Evolutionary conservation across 1,284 basidiomycete genomes (phyloP).

Genomic region (Polyporus tsugae): DNA sequence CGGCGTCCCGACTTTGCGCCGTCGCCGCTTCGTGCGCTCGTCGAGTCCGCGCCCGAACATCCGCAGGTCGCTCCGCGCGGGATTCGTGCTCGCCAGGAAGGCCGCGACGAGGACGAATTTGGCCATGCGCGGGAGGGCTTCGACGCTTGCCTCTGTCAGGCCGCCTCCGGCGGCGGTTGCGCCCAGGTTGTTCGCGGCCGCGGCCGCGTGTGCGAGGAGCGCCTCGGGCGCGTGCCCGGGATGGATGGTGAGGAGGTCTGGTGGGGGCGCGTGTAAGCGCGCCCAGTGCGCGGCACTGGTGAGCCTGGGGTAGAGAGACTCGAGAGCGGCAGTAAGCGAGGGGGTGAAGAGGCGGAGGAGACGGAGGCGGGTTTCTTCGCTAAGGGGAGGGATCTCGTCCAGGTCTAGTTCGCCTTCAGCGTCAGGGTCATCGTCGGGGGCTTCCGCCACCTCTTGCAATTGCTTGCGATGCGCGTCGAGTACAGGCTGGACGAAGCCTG

Average conservation of each 20-base stretch:
- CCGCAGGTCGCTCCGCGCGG: constrained; percentile 79
- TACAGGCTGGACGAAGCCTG: constrained; percentile 74
- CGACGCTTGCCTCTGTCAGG: constrained; percentile 30
- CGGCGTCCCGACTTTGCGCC: constrained; percentile 53
- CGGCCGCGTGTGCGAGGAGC: constrained; percentile 14
- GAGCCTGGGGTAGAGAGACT: constrained; percentile 71
- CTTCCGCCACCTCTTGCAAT: neutral
- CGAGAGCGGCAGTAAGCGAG: constrained; percentile 65
- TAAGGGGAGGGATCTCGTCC: constrained; percentile 47
- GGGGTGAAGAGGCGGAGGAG: constrained; percentile 67
- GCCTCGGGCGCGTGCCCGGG: constrained; percentile 27
- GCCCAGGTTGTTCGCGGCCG: neutral
- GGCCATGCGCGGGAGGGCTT: constrained; percentile 62
- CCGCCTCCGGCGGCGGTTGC: constrained; percentile 14
- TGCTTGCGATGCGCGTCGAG: constrained; percentile 56
- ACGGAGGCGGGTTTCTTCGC: constrained; percentile 68
- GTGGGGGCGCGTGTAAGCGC: constrained; percentile 50
- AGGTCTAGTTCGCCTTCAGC: constrained; percentile 18
- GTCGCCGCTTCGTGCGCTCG: constrained; percentile 69
- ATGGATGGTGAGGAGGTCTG: constrained; percentile 41
- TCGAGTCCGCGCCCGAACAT: constrained; percentile 81
- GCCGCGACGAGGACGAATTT: constrained; percentile 85
- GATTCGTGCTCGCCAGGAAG: constrained; percentile 90
- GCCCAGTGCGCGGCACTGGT: constrained; percentile 70
- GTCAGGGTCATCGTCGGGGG: constrained; percentile 6